Evolutionary conservation across 2,329 filamentous ascomycete species (phyloP), one percentile per base, ranked within the genome.

Genomic region (Trichoderma sp.): DNA sequence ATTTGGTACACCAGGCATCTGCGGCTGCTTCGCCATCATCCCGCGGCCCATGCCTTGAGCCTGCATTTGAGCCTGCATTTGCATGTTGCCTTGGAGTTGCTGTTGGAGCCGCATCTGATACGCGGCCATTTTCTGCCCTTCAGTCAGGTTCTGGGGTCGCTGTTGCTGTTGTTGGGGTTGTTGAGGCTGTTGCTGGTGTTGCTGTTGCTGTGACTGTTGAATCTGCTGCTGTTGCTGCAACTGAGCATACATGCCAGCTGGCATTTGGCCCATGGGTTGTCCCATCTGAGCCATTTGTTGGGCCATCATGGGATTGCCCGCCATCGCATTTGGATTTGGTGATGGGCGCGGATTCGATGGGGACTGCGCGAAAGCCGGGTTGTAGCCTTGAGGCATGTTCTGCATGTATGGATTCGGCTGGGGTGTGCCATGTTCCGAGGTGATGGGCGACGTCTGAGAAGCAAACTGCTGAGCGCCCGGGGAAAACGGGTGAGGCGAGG

Each of bases 401-500:
- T 88, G 89, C 83, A 91, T 88, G 76, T 90, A 94, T n/a, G 87
- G 86, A 74, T 87, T 90, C 56, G 90, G 92, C 78, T 95, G 93
- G 0, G 93, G 92, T 9, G 92, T 94, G 71, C 90, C 87, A 76
- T 93, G 91, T 74, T 96, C 93, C 28, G 92, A 92, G 6, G 92
- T 90, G 18, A 92, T 89, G 12, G 93, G 93, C 3, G 93, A 96
- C 73, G 91, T 87, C 78, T 95, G 92, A 18, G 88, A 82, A 47
- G 86, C 88, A 77, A 93, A 93, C 78, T 92, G 92, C 76, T 92
- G 91, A 36, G 88, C 87, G 71, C 91, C 90, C 18, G 93, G 92
- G 2, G 93, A 95, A 80, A 97, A 97, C 1, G 94, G 93, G 81
- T 96, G 95, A 4, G 96, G 95, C 36, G 96, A 98, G 57, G 94